phyloP scores from a whole-genome alignment of 2,329 filamentous ascomycete species.

The Aspergillus ochraceoroseus region DNA sequence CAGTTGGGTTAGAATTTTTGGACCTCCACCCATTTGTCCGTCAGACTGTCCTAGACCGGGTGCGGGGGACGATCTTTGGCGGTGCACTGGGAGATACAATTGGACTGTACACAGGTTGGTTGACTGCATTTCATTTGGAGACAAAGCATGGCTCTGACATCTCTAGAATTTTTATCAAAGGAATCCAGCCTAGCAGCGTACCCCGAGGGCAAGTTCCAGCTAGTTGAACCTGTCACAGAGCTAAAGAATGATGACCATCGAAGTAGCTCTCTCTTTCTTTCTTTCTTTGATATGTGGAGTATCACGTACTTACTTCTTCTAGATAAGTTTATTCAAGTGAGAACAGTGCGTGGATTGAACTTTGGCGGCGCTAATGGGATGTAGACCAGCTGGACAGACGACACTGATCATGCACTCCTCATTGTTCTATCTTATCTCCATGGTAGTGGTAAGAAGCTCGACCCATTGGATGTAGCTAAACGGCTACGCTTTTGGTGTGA shows the following conservation, averaged over 20 bases:
- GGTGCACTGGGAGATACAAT: conserved; percentile 1
- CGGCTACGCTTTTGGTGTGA: conserved; percentile 7
- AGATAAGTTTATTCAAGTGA: conserved; percentile 1
- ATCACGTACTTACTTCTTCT: neutral
- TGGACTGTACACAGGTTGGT: conserved; percentile 3
- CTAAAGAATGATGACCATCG: neutral
- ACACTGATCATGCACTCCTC: conserved; percentile 5
- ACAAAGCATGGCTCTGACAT: neutral
- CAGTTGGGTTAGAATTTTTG: neutral
- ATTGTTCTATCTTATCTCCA: conserved; percentile 1
- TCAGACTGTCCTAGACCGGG: neutral
- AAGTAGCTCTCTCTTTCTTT: neutral
- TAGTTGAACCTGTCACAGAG: neutral
- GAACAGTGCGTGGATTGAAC: neutral
- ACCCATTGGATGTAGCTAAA: neutral
- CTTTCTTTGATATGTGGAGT: neutral
- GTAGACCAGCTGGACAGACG: conserved; percentile 4
- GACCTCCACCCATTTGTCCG: conserved; percentile 1
- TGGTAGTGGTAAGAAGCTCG: neutral
- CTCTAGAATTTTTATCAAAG: conserved; percentile 1
- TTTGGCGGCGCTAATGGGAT: neutral
- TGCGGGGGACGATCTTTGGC: conserved; percentile 2
- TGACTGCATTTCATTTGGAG: neutral
- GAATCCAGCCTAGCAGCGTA: neutral
- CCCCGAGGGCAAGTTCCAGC: neutral